Evolutionary conservation across 1,139 yeast genomes (phyloP), one percentile per base, ranked within the genome.

Genomic region (Sugiyamaella xylanicola): DNA sequence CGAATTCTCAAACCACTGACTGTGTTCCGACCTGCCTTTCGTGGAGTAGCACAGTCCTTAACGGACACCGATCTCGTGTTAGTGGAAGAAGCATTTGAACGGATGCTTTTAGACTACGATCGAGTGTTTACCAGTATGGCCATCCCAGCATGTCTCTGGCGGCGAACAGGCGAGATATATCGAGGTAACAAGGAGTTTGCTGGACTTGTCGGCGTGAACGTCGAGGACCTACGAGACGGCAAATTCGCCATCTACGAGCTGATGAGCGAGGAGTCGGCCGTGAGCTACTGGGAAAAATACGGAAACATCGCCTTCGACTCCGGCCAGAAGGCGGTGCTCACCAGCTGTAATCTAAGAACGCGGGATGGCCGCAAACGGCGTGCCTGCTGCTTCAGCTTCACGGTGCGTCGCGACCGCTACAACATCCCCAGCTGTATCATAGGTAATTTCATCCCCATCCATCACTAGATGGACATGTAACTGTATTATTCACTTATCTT

Each of bases 151-250:
- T 92, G 98, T 73, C 77, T 93, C 40, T 93, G 99, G 98, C 78
- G 98, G 66, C 85, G 99, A 64, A 92, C 99, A 0, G 99, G 99
- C 1, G 98, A 93, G 65, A 92, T 93, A 3, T 93, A 90, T 66
- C 76, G 98, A 60, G 98, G 97, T 1, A 93, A 93, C 71, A 91
- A 92, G 70, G 98, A 93, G 70, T 93, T 93, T 79, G 99, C 98
- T 0, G 88, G 95, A 2, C 73, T 93, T 60, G 97, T 92, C 1
- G 97, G 92, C n/a, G 96, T 90, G 11, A 82, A 85, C 45, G 90
- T 95, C 1, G 97, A 92, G 68, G 97, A 91, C 68, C 75, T 93
- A 66, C 85, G 95, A 62, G 97, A 93, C 69, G 98, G 98, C 17
- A 88, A 87, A 65, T 74, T 91, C 63, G 95, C 98, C 1, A 90